These are phyloP conservation scores for Herpotrichia juniperi DNA, from an alignment of 2,329 filamentous ascomycete genomes.

Conservation along the genomic window DNA sequence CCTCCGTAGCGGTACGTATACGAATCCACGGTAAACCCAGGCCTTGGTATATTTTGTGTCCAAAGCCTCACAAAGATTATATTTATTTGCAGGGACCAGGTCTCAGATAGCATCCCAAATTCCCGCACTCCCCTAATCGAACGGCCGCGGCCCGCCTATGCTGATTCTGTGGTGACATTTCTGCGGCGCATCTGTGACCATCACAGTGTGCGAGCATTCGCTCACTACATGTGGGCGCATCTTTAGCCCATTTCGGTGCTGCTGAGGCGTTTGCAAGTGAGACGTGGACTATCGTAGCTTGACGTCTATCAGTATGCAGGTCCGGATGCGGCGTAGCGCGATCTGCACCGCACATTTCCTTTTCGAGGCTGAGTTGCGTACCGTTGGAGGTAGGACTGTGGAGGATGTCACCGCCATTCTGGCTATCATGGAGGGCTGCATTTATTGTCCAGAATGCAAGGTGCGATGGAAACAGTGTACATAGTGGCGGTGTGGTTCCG, in stretches of 20 bases:
- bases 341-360: too few species aligned
- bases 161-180: background rate
- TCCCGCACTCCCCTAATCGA: background rate
- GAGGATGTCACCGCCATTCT: slow-evolving; percentile 2
- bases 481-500: slow-evolving; percentile 1
- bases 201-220: background rate
- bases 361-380: too few species aligned
- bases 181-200: background rate
- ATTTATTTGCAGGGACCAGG: background rate
- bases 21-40: background rate
- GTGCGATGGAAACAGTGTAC: background rate
- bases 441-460: background rate
- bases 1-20: background rate
- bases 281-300: background rate
- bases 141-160: background rate
- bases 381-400: background rate
- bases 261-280: background rate
- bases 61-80: background rate
- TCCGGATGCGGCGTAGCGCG: background rate
- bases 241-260: slow-evolving; percentile 1
- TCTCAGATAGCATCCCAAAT: background rate
- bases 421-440: background rate
- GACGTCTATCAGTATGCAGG: background rate
- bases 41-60: background rate
- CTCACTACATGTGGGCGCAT: background rate